Base-by-base conservation (phyloP, 257 asterid species). In the Osmanthus fragrans region DNA sequence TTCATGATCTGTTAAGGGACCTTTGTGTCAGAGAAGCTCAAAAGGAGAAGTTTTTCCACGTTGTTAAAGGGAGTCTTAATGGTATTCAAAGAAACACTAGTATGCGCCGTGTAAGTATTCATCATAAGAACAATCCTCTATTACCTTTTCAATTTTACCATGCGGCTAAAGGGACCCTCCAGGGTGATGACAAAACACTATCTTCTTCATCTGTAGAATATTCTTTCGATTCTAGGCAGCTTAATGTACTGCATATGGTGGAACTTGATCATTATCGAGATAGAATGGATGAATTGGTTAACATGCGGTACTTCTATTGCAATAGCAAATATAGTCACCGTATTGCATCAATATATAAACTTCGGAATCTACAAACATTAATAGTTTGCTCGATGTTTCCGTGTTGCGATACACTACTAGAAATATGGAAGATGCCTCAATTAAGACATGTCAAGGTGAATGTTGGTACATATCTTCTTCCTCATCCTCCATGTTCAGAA, bases 1-100 rank as follows among this genome's bases (percentile, higher is more conserved):
- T 76, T 21, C 80, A 76, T 51, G 75, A 69, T 47, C 65, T 69
- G 2, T 13, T 69, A n/a, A 45, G 71, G 34, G 69, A 76, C 34
- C 6, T 76, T 10, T 76, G 75, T 5, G 23, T 69, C 33, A 32
- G 0, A 47, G 73, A 76, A 76, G 79, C 79, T 2, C 2, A 16
- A 13, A 40, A 40, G 23, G 66, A 76, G 27, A 19, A 9, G 3
- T 33, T 65, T 42, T 21, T 29, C 7, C 33, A 7, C 5, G 58
- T 51, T 11, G 1, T 19, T 15, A 4, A 36, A 1, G 11, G 4
- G 70, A 23, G 8, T 3, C 3, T 23, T 1, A 0, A 0, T 60
- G 11, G 2, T 60, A 3, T 3, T 56, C 9, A 12, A 12, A 0
- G 1, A 1, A 3, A 10, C 10, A 2, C 0, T 56, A 0, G 65